phyloP scores from a whole-genome alignment of 179 eudicot species.

The Corrigiola litoralis region DNA sequence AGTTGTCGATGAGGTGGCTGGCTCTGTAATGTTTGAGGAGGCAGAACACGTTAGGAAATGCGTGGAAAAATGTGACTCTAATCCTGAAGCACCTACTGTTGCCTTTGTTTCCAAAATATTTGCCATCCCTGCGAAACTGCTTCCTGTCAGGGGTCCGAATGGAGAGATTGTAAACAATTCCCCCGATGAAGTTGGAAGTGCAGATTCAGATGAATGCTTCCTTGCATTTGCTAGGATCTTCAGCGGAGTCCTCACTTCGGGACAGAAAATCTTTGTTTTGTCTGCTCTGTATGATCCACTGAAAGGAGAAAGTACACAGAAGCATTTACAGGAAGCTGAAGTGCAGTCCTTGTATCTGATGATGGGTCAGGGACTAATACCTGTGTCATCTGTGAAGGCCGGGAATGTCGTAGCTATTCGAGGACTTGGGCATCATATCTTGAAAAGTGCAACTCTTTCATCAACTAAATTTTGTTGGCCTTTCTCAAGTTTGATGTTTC shows the following conservation, averaged over 20 bases:
- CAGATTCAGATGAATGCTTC: conserved; percentile 82
- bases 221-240: conserved; percentile 95
- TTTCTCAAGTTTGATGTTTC: conserved; percentile 89
- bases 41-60: conserved; percentile 78
- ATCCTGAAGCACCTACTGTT: conserved; percentile 69
- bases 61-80: conserved; percentile 68
- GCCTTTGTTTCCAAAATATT: conserved; percentile 96
- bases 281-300: conserved; percentile 87
- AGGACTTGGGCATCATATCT: conserved; percentile 86
- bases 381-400: conserved; percentile 60
- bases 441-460: conserved; percentile 92
- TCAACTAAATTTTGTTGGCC: conserved; percentile 85
- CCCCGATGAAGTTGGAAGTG: conserved; percentile 41
- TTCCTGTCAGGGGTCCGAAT: conserved; percentile 54
- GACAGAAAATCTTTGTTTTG: conserved; percentile 71
- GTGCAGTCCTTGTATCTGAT: conserved; percentile 71
- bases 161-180: conserved; percentile 46
- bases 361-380: conserved; percentile 88
- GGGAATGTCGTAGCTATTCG: conserved; percentile 86
- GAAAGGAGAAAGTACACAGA: conserved; percentile 57
- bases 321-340: conserved; percentile 81
- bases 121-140: conserved; percentile 69
- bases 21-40: conserved; percentile 53
- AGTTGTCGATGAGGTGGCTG: conserved; percentile 33
- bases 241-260: conserved; percentile 64